Base-by-base conservation (phyloP, 805 yeast genomes). In the Martiniozyma abietophila region DNA sequence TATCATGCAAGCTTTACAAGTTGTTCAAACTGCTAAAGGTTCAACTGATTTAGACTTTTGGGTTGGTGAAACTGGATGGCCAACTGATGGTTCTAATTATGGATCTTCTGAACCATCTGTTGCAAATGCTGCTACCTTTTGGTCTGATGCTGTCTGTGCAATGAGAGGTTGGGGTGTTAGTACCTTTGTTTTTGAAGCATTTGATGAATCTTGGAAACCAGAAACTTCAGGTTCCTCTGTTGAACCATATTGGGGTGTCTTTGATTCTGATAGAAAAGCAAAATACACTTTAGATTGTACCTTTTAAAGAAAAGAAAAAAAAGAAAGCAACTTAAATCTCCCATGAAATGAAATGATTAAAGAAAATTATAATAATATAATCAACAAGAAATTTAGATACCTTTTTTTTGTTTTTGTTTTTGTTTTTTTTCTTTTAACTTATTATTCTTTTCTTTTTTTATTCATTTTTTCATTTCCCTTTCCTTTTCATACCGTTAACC, bases 51-150 rank as follows among this genome's bases (percentile, higher is more conserved):
- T 89, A 50, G 70, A 76, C 38, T 85, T 88, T 70, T 88, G 89
- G 86, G 92, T 86, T 51, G 96, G 96, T 61, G 96, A 88, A 69
- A 86, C 96, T 45, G 96, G 96, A 49, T 86, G 96, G 95, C 94
- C 96, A 58, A 72, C 95, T 22, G 76, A 69, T 5, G 96, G 96
- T 60, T 74, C 84, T 41, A 61, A 65, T 54, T 86, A 62, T 50
- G 85, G 75, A 54, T 39, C 52, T 45, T 64, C 96, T 34, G 56
- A 59, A 19, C 96, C 96, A 51, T 58, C 77, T 50, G 69, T 74
- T 38, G 66, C 54, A 25, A 85, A 85, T 52, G 97, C 97, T 40
- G 65, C 69, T 50, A 58, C 61, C 47, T 89, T 71, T 75, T 89
- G 92, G 94, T 72, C 78, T 59, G 75, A 84, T 51, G 94, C 84